Evolutionary conservation across 345 rosid genomes (phyloP).

Genomic region (Arabidopsis thaliana): TAIR10.1 NC_003071.7:7991501-7992000

Average conservation of each 20-base stretch:
- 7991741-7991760: constrained; percentile 70
- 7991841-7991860: constrained; percentile 49
- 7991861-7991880: constrained; percentile 54
- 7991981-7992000: background rate
- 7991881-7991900: constrained; percentile 56
- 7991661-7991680: background rate
- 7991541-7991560: constrained; percentile 17
- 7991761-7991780: constrained; percentile 81
- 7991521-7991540: background rate
- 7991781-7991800: constrained; percentile 63
- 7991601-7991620: constrained; percentile 60
- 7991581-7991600: constrained; percentile 76
- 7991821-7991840: constrained; percentile 66
- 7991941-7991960: constrained; percentile 87
- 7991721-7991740: constrained; percentile 62
- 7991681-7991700: background rate
- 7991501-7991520: constrained; percentile 47
- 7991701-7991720: background rate
- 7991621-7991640: constrained; percentile 76
- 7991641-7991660: constrained; percentile 56
- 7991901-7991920: constrained; percentile 67
- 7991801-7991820: constrained; percentile 78
- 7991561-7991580: constrained; percentile 56
- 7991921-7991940: constrained; percentile 81
- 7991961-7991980: constrained; percentile 28